Evolutionary conservation across 202 grass and related monocot species (phyloP).

Genomic region (Schoenoplectus triqueter): DNA sequence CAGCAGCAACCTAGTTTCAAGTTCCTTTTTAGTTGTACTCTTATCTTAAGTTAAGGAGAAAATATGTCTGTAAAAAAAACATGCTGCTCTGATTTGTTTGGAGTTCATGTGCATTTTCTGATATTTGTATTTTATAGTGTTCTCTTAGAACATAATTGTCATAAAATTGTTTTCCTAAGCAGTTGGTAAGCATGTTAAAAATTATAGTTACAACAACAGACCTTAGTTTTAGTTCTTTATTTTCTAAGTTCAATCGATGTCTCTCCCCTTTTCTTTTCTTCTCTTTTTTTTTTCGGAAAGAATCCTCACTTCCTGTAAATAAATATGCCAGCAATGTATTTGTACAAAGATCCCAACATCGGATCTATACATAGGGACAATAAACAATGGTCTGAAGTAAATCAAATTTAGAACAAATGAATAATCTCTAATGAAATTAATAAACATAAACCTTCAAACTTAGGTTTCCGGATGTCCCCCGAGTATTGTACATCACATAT

Average conservation of each 20-base stretch:
- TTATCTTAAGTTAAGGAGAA: not conserved
- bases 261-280: not conserved
- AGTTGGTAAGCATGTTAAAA: not conserved
- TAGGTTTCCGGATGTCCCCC: not conserved
- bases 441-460: not conserved
- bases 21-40: conserved; percentile 12
- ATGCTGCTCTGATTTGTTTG: not conserved
- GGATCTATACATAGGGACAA: not conserved
- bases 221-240: not conserved
- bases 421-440: conserved; percentile 2
- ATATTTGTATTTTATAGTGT: too few species aligned
- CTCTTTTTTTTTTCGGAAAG: not conserved
- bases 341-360: not conserved
- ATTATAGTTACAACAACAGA: conserved; percentile 1
- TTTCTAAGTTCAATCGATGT: not conserved
- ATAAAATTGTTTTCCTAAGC: conserved; percentile 8
- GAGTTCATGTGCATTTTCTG: not conserved
- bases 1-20: conserved; percentile 26
- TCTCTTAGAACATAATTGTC: not conserved
- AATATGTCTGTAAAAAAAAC: not conserved
- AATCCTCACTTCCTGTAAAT: not conserved
- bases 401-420: conserved; percentile 16
- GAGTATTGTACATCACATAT: not conserved
- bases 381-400: not conserved
- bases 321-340: not conserved